These are phyloP conservation scores for Neurospora sp. DNA, from an alignment of 495 filamentous ascomycete species.

Conservation along the genomic window DNA sequence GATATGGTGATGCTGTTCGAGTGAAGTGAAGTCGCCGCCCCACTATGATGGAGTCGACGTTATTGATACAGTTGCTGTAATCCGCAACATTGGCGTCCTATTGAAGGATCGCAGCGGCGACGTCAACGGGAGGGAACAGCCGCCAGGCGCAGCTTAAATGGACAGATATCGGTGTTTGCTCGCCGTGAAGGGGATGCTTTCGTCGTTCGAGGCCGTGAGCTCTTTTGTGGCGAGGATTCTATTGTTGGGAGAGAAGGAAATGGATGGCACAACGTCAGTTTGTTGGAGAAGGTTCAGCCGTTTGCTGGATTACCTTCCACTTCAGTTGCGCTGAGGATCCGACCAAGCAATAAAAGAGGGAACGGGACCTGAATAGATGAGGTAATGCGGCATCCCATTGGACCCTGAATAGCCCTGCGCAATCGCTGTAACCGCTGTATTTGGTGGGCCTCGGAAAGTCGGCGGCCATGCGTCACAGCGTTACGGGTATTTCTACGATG, in stretches of 20 bases:
- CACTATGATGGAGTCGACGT: not conserved
- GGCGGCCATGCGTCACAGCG: not conserved
- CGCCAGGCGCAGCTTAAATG: not conserved
- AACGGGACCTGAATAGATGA: not conserved
- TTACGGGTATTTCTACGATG: not conserved
- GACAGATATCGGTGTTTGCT: not conserved
- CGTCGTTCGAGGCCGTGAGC: not conserved
- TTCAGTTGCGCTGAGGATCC: not conserved
- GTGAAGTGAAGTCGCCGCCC: not conserved
- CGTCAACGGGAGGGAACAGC: not conserved
- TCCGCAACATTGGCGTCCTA: not conserved
- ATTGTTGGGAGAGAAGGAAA: not conserved
- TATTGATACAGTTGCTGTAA: not conserved
- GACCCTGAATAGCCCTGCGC: not conserved
- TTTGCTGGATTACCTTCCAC: not conserved
- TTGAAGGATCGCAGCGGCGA: not conserved
- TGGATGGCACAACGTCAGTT: not conserved
- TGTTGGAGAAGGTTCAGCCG: not conserved
- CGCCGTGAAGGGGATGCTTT: not conserved
- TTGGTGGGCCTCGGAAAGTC: not conserved
- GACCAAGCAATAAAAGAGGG: not conserved
- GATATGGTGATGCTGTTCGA: not conserved
- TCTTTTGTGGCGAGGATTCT: not conserved
- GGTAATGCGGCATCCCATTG: not conserved
- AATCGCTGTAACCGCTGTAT: not conserved